A percentile compares a stretch with the other conserved stretches of the same genome.
Evolutionary conservation across 2,329 filamentous ascomycete genomes (phyloP).

Genomic region (Penicillium sp.): DNA sequence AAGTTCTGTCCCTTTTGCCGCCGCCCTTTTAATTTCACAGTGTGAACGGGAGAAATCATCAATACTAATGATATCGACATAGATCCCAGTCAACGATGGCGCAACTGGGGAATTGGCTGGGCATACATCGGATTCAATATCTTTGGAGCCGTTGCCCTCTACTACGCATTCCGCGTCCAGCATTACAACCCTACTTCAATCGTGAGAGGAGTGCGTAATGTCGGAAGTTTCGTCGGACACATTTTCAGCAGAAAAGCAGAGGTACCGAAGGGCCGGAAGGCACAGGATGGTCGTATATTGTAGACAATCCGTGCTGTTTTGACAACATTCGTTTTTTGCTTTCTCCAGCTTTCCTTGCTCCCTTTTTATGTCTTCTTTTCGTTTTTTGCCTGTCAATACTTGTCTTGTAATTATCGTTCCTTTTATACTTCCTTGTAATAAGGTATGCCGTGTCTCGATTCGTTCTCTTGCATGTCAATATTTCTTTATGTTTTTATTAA

Average conservation of each 20-base stretch:
- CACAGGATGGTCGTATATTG: slow-evolving; percentile 14
- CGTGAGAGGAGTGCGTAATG: slow-evolving; percentile 5
- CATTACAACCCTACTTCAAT: slow-evolving; percentile 14
- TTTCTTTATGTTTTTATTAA: not conserved
- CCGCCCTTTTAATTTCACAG: not conserved
- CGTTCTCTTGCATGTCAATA: not conserved
- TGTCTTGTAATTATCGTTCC: not conserved
- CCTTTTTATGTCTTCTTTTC: not conserved
- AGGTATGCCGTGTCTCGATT: not conserved
- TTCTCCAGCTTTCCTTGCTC: not conserved
- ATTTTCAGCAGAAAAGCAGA: slow-evolving; percentile 12
- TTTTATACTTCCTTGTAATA: not conserved
- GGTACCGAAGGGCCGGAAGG: slow-evolving; percentile 5
- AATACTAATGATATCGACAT: not conserved
- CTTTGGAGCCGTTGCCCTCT: slow-evolving; percentile 43
- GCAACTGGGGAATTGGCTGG: slow-evolving; percentile 64
- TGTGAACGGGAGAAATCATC: not conserved
- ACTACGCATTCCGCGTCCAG: slow-evolving; percentile 13
- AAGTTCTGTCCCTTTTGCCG: not conserved
- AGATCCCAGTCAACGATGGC: slow-evolving; percentile 59
- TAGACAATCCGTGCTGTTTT: not conserved
- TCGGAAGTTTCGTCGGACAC: slow-evolving; percentile 5
- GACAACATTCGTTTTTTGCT: not conserved
- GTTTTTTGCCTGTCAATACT: not conserved
- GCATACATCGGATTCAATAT: slow-evolving; percentile 59